Conservation (phyloP, 225 moss, liverwort and hornwort genomes). For the Pleurozium schreberi region DNA sequence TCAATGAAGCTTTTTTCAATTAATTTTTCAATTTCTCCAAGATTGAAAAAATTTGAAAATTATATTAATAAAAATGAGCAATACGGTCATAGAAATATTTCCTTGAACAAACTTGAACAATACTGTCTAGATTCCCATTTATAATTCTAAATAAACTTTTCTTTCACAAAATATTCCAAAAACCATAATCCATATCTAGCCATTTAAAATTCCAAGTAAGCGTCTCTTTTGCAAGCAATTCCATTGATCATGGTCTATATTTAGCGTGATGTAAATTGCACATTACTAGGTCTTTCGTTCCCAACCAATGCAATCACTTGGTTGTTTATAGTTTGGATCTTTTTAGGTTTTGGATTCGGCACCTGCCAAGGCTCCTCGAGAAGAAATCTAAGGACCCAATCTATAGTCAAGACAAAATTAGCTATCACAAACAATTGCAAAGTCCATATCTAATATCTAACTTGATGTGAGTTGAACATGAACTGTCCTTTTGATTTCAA, state of each 20-base stretch:
- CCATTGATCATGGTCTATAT: background rate
- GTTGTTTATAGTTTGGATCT: too few relatives aligned
- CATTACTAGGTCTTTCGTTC: background rate
- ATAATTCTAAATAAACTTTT: background rate
- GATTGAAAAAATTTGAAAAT: background rate
- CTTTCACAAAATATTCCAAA: background rate
- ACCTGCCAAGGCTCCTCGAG: background rate
- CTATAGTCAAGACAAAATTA: background rate
- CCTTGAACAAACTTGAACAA: fast-evolving
- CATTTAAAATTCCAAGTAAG: background rate
- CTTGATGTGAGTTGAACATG: background rate
- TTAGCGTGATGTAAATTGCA: background rate
- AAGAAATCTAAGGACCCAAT: background rate
- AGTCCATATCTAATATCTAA: background rate
- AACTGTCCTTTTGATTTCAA: background rate
- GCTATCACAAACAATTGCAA: background rate
- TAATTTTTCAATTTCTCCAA: too few relatives aligned
- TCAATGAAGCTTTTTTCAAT: too few relatives aligned
- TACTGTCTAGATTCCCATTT: fast-evolving
- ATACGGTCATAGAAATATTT: too few relatives aligned
- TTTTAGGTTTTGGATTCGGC: background rate
- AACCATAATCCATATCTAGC: fast-evolving
- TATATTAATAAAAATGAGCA: too few relatives aligned
- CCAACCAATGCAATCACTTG: background rate
- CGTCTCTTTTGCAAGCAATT: background rate